Conservation (phyloP, 2,329 filamentous ascomycete genomes). For the Tolypocladium ophioglossoides region DNA sequence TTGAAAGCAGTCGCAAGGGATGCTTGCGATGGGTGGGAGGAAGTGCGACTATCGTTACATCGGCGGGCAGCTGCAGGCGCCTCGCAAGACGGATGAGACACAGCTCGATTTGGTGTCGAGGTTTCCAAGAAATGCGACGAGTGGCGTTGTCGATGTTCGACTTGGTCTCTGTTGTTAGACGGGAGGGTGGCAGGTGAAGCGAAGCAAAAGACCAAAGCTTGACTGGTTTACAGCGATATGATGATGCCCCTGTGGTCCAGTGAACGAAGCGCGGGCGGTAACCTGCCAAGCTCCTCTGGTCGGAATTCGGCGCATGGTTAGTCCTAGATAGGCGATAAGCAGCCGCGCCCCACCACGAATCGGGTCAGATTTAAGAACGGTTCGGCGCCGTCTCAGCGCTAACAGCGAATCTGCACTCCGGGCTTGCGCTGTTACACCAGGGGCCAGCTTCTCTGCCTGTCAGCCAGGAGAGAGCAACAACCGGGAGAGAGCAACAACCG, state of each 20-base stretch:
- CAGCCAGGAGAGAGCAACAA: no score
- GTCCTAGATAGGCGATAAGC: constrained; percentile 9
- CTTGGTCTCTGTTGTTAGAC: not conserved
- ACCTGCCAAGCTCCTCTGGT: not conserved
- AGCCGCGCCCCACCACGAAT: constrained; percentile 4
- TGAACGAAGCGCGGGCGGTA: not conserved
- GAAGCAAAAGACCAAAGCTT: not conserved
- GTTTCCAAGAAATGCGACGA: not conserved
- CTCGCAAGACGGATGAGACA: not conserved
- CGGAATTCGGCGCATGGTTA: constrained; percentile 8
- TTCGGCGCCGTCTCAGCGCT: no score
- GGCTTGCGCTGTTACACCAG: no score
- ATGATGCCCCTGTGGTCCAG: not conserved
- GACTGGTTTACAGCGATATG: not conserved
- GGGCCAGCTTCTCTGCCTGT: no score
- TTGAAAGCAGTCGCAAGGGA: not conserved
- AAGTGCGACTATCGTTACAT: not conserved
- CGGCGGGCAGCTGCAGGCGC: not conserved
- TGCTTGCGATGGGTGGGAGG: not conserved
- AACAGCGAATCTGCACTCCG: no score
- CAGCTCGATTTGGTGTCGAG: not conserved
- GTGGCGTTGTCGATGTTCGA: not conserved
- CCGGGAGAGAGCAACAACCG: no score
- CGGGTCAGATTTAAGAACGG: no score
- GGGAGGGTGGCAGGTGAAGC: not conserved